Base-by-base conservation (phyloP, 805 yeast genomes). In the Debaryomyces castellii region DNA sequence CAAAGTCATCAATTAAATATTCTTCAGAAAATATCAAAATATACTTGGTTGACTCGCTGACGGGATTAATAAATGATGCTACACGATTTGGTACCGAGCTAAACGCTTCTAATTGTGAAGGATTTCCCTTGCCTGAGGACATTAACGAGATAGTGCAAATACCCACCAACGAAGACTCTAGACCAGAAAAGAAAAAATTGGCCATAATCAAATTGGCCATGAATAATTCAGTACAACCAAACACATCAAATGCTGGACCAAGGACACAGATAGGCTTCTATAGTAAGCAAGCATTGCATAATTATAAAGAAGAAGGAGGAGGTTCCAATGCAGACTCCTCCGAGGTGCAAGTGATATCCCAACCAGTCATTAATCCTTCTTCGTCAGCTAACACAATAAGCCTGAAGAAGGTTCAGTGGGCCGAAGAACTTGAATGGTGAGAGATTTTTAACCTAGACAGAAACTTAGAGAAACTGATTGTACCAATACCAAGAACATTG, bases 21-120 rank as follows among this genome's bases (percentile, higher is more conserved):
- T 46, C 50, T 22, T 46, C 52, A n/a, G 32, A 51, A 18, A 46
- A 50, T 12, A 44, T 51, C 11, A 57, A 58, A 25, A 80, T 80
- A 39, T 71, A 75, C 52, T 63, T 82, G 38, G 87, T 83, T 24
- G 84, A 82, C 51, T 74, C 87, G 5, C 77, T 81, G 56, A 80
- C 83, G 32, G 87, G 87, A 0, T 68, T 67, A 46, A 55, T 81
- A 12, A 76, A 74, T 51, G 88, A 83, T 54, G 87, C 88, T 8
- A 83, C 88, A 2, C 77, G 74, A 51, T 83, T 78, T 61, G 89
- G 87, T 2, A 83, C 89, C 1, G 87, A 83, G 58, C 69, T 83
- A 46, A 83, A 83, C 57, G 74, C 87, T 0, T 71, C 77, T 30
- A 82, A 81, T 53, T 73, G 85, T 47, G 78, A 76, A 49, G 87